phyloP scores from a whole-genome alignment of 805 yeast genomes.

The Metschnikowia lachancei region DNA sequence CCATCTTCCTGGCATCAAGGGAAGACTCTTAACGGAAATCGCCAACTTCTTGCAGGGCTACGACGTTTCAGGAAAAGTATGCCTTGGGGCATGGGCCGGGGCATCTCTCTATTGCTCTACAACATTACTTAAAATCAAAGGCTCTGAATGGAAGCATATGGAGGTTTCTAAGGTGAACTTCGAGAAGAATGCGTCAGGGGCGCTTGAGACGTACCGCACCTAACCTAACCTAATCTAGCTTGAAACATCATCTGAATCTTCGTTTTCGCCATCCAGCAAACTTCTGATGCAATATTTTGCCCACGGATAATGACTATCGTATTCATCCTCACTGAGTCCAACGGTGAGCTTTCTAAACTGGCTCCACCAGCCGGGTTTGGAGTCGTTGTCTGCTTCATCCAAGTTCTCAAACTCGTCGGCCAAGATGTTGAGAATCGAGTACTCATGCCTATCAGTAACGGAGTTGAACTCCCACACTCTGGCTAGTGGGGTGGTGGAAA shows the following conservation, averaged over 20 bases:
- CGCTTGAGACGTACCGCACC: slow-evolving; percentile 1
- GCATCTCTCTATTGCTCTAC: slow-evolving; percentile 22
- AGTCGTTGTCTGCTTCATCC: slow-evolving; percentile 2
- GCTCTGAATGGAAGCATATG: slow-evolving; percentile 16
- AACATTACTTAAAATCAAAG: slow-evolving; percentile 13
- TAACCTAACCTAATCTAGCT: background rate
- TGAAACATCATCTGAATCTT: background rate
- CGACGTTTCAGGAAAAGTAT: slow-evolving; percentile 10
- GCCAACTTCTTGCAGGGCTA: slow-evolving; percentile 5
- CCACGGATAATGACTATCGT: slow-evolving; percentile 19
- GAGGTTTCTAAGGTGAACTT: slow-evolving; percentile 11
- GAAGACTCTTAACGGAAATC: slow-evolving; percentile 8
- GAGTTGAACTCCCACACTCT: slow-evolving; percentile 15
- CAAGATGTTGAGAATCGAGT: slow-evolving; percentile 16
- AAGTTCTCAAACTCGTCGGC: slow-evolving; percentile 18
- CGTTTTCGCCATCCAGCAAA: slow-evolving; percentile 6
- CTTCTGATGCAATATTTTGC: slow-evolving; percentile 13
- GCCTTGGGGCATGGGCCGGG: slow-evolving; percentile 20
- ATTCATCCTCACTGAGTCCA: slow-evolving; percentile 18
- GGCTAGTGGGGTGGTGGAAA: slow-evolving; percentile 19
- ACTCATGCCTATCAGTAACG: slow-evolving; percentile 13
- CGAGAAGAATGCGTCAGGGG: slow-evolving; percentile 1
- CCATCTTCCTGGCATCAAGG: slow-evolving; percentile 10
- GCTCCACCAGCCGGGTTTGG: slow-evolving; percentile 10
- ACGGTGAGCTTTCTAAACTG: slow-evolving; percentile 9